Conservation (phyloP, 1,284 basidiomycete genomes). For the Sporisorium scitamineum region DNA sequence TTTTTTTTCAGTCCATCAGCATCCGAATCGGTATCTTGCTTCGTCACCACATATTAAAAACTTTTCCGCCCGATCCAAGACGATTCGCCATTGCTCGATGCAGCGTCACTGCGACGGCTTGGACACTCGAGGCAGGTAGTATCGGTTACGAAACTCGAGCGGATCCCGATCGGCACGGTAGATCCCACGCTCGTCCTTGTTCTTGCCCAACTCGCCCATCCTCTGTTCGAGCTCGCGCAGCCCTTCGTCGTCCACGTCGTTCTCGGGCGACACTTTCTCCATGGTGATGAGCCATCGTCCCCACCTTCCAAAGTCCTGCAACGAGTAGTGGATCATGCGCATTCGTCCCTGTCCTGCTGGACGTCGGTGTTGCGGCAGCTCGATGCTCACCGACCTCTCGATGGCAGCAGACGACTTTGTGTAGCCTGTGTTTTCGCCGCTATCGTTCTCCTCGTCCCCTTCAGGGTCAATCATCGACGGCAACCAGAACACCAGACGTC, state of each 20-base stretch:
- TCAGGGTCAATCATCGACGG: constrained; percentile 62
- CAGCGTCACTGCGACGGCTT: constrained; percentile 13
- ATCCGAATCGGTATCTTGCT: too few relatives aligned
- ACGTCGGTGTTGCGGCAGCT: constrained; percentile 46
- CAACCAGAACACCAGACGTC: constrained; percentile 86
- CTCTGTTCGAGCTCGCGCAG: constrained; percentile 37
- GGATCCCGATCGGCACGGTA: constrained; percentile 54
- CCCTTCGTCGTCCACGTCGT: constrained; percentile 37
- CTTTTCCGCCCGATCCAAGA: neutral
- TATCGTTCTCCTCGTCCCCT: constrained; percentile 43
- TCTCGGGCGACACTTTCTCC: constrained; percentile 53
- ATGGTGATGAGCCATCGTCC: constrained; percentile 74
- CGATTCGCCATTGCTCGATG: neutral
- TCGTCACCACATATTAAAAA: too few relatives aligned
- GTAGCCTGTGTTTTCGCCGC: constrained; percentile 71
- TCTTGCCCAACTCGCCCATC: constrained; percentile 43
- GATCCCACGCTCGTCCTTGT: constrained; percentile 43
- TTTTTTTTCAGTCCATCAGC: neutral
- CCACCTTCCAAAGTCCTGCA: constrained; percentile 97
- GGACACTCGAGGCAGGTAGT: constrained; percentile 37
- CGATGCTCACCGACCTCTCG: constrained; percentile 76
- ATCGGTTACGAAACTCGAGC: constrained; percentile 59
- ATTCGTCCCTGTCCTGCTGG: constrained; percentile 45
- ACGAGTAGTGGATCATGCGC: constrained; percentile 78
- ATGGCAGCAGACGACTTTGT: constrained; percentile 68